phyloP scores from a whole-genome alignment of 768 basidiomycete species.

The Phylloporus sp. region DNA sequence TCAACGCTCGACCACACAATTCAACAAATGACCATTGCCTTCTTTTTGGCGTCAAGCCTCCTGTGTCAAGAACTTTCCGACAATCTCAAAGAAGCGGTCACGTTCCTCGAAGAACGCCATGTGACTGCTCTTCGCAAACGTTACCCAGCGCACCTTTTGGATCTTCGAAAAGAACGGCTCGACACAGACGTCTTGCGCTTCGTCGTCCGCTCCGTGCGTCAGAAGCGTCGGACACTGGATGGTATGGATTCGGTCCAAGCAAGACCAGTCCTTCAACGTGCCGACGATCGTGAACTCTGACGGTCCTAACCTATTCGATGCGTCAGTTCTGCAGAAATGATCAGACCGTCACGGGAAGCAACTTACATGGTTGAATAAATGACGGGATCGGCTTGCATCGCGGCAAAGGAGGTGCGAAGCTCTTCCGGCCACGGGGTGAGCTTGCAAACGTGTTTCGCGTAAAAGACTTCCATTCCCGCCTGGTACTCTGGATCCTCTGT shows the following conservation, averaged over 20 bases:
- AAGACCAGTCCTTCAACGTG: slow-evolving; percentile 42
- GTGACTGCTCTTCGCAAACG: slow-evolving; percentile 25
- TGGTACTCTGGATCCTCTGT: slow-evolving; percentile 31
- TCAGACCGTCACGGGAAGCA: background rate
- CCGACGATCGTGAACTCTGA: slow-evolving; percentile 39
- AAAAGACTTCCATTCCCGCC: slow-evolving; percentile 26
- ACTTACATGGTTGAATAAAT: slow-evolving; percentile 34
- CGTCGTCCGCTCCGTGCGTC: slow-evolving; percentile 36
- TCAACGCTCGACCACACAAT: background rate
- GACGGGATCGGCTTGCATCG: slow-evolving; percentile 27
- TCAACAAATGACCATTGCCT: background rate
- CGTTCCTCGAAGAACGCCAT: slow-evolving; percentile 14
- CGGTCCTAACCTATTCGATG: slow-evolving; percentile 10
- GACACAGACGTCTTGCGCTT: slow-evolving; percentile 33
- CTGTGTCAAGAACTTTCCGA: slow-evolving; percentile 12
- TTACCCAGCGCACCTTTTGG: slow-evolving; percentile 33
- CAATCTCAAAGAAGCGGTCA: slow-evolving; percentile 17
- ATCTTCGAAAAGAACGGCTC: slow-evolving; percentile 32
- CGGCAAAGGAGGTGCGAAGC: slow-evolving; percentile 22
- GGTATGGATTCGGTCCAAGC: slow-evolving; percentile 39
- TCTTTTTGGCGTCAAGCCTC: background rate
- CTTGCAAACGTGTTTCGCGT: slow-evolving; percentile 33
- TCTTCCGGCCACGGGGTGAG: slow-evolving; percentile 33
- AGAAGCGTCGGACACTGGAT: slow-evolving; percentile 38
- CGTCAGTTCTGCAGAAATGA: background rate